Conservation (phyloP, 2,329 filamentous ascomycete species). For the Xylariales sp. region DNA sequence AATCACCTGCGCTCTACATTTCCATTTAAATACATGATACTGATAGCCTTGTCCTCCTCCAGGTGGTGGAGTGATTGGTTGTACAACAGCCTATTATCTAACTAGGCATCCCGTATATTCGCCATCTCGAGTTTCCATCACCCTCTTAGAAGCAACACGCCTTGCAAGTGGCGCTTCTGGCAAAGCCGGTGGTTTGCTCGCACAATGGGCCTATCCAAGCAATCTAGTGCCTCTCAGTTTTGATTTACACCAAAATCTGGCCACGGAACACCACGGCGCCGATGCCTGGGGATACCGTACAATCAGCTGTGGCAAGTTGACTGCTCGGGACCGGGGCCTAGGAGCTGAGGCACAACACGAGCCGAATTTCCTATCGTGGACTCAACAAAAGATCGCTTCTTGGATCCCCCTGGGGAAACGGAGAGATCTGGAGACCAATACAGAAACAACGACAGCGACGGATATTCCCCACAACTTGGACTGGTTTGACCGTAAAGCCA, state of each 20-base stretch:
- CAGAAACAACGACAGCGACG: conserved; percentile 24
- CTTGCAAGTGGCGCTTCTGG: conserved; percentile 91
- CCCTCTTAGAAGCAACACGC: conserved; percentile 77
- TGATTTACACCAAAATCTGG: conserved; percentile 74
- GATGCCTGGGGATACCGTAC: conserved; percentile 82
- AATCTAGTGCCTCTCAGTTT: conserved; percentile 85
- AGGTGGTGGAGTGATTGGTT: conserved; percentile 93
- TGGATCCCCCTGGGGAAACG: no score
- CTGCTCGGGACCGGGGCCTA: conserved; percentile 25
- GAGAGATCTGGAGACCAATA: conserved; percentile 12
- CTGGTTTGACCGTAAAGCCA: conserved; percentile 69
- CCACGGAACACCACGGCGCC: conserved; percentile 75
- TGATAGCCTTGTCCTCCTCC: no score
- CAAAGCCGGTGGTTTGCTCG: conserved; percentile 88
- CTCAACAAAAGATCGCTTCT: no score
- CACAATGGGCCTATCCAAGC: conserved; percentile 84
- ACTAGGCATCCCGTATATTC: conserved; percentile 82
- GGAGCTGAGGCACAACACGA: conserved; percentile 28
- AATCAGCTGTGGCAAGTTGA: conserved; percentile 65
- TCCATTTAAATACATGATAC: no score
- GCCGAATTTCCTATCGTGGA: no score
- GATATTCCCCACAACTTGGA: conserved; percentile 74
- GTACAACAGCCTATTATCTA: conserved; percentile 85
- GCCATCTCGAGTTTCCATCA: conserved; percentile 70
- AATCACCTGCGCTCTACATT: no score